Evolutionary conservation across 108 stramenopile genomes (phyloP), one percentile per base, ranked within the genome.

Genomic region (Seminavis robusta): DNA sequence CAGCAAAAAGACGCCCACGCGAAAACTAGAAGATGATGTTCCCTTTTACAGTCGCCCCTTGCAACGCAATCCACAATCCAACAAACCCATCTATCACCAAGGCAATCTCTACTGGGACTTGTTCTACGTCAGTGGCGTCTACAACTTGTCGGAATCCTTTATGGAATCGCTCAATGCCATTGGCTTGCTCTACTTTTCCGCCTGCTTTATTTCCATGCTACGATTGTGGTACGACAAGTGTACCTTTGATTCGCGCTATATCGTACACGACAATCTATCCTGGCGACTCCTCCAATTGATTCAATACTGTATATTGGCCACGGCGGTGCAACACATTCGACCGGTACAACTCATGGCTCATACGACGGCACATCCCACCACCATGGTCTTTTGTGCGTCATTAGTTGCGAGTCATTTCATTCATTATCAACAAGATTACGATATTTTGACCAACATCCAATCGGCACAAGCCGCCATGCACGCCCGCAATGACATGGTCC

Each of bases 61-160:
- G n/a, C n/a, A n/a, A n/a, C n/a, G n/a, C n/a, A n/a, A n/a, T n/a
- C n/a, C n/a, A n/a, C n/a, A n/a, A n/a, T n/a, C n/a, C n/a, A n/a
- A n/a, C n/a, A n/a, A n/a, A n/a, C n/a, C n/a, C n/a, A n/a, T n/a
- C n/a, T n/a, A n/a, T n/a, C n/a, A n/a, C n/a, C n/a, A n/a, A n/a
- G 72, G 72, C 11, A 58, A 73, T 19, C 58, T 73, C 7, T 73
- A 56, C 37, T 74, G 56, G 20, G 67, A 69, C 40, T 38, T 77
- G 4, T 77, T 77, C 31, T 77, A 72, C 37, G 76, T 77, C 10
- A 55, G 65, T 8, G 71, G 65, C 11, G 68, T 62, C 16, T 61
- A 39, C 63, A 71, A 76, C 32, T 51, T 76, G 32, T 42, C 48
- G 1, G 23, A 26, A 11, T 25, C 54, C 11, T 20, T 68, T 13